Conservation (phyloP, 176 grass and related monocot species). For the Carex kokanica region DNA sequence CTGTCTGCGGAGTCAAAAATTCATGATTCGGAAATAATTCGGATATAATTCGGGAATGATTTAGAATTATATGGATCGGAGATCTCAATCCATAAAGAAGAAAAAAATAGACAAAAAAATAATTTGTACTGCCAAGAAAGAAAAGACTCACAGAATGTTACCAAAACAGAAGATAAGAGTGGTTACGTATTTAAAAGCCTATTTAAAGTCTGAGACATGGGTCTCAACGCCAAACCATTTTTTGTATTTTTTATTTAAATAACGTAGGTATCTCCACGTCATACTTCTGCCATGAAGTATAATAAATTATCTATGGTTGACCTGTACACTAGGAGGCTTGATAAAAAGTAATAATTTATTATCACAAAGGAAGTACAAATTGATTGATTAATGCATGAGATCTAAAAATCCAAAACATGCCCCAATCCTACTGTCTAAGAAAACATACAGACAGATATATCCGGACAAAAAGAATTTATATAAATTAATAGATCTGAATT, state of each 20-base stretch:
- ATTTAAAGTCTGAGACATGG: background rate
- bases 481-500: background rate
- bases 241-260: background rate
- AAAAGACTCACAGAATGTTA: background rate
- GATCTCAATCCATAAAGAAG: too few relatives aligned
- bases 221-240: background rate
- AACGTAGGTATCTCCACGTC: background rate
- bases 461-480: background rate
- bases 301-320: slow-evolving; percentile 22
- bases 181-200: background rate
- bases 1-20: too few relatives aligned
- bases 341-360: background rate
- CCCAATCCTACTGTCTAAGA: background rate
- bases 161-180: background rate
- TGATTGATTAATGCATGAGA: slow-evolving; percentile 1
- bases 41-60: too few relatives aligned
- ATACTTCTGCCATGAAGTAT: slow-evolving; percentile 9
- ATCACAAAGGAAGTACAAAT: background rate
- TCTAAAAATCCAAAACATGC: background rate
- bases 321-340: slow-evolving; percentile 1
- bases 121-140: background rate
- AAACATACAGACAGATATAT: background rate
- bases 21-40: too few relatives aligned
- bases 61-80: too few relatives aligned
- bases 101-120: too few relatives aligned